Conservation (phyloP, 1,139 yeast genomes). For the Protomyces arabidopsidicola region DNA sequence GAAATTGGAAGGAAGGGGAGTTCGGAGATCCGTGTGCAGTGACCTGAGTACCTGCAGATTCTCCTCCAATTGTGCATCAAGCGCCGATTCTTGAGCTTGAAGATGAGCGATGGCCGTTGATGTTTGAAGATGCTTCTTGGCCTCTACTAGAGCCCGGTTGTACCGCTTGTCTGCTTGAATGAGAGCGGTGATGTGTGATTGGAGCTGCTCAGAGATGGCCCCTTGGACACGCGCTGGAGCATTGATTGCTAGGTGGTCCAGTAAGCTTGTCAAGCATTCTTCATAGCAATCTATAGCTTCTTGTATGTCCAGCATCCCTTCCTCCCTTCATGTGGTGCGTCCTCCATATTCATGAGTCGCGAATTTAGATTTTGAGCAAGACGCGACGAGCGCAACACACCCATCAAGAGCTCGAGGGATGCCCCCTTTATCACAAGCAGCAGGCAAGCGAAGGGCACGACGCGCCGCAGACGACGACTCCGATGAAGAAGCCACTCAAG, state of each 20-base stretch:
- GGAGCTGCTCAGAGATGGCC: background rate
- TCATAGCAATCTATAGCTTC: background rate
- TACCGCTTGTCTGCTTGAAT: background rate
- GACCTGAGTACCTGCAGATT: background rate
- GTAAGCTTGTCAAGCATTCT: background rate
- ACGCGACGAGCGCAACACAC: background rate
- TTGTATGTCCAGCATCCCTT: background rate
- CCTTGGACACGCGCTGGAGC: background rate
- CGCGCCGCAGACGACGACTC: background rate
- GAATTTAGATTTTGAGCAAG: background rate
- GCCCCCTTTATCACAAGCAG: background rate
- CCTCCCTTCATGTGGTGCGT: background rate
- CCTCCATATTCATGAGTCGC: background rate
- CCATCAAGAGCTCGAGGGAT: background rate
- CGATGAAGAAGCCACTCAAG: conserved; percentile 1
- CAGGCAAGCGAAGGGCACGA: background rate
- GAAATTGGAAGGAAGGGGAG: background rate
- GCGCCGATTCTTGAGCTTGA: background rate
- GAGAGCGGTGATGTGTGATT: background rate
- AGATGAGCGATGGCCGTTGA: background rate
- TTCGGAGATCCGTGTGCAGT: background rate
- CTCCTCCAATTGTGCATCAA: background rate
- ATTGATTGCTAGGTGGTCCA: background rate
- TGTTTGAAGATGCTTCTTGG: background rate
- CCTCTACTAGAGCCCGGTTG: background rate